Evolutionary conservation across 164 flowering plant species (phyloP).

Genomic region (Kalanchoe fedtschenkoi): DNA sequence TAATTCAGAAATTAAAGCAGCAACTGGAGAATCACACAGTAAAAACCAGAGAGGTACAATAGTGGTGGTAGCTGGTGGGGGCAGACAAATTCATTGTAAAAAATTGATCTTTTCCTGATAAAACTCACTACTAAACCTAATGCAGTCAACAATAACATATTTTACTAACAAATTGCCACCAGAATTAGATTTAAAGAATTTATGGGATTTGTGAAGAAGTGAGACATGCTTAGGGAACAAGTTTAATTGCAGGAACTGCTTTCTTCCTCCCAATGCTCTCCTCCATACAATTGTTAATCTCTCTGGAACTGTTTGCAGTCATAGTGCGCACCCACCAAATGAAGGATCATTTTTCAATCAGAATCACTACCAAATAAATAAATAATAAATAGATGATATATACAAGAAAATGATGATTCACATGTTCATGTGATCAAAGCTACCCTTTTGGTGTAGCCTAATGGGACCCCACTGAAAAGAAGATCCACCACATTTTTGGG

Average conservation of each 20-base stretch:
- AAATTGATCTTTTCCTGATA: background rate
- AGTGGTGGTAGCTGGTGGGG: too few relatives aligned
- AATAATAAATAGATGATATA: too few relatives aligned
- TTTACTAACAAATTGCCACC: too few relatives aligned
- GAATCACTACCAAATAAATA: too few relatives aligned
- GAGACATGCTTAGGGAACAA: background rate
- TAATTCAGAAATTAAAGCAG: too few relatives aligned
- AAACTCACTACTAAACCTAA: too few relatives aligned
- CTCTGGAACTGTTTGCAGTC: too few relatives aligned
- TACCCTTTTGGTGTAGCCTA: slow-evolving; percentile 1
- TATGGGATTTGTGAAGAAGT: too few relatives aligned
- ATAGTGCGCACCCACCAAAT: background rate
- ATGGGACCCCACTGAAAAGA: background rate
- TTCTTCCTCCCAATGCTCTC: background rate
- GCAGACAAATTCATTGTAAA: background rate
- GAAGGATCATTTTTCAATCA: too few relatives aligned
- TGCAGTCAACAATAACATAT: too few relatives aligned
- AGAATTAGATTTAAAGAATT: too few relatives aligned
- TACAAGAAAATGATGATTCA: background rate
- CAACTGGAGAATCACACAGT: background rate
- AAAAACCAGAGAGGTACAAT: too few relatives aligned
- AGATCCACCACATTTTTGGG: slow-evolving; percentile 1
- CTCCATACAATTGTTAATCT: background rate
- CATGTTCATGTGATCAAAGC: background rate
- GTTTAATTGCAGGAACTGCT: background rate